Evolutionary conservation across 2,329 filamentous ascomycete genomes (phyloP), one percentile per base, ranked within the genome.

Genomic region (Penicillium sp.): DNA sequence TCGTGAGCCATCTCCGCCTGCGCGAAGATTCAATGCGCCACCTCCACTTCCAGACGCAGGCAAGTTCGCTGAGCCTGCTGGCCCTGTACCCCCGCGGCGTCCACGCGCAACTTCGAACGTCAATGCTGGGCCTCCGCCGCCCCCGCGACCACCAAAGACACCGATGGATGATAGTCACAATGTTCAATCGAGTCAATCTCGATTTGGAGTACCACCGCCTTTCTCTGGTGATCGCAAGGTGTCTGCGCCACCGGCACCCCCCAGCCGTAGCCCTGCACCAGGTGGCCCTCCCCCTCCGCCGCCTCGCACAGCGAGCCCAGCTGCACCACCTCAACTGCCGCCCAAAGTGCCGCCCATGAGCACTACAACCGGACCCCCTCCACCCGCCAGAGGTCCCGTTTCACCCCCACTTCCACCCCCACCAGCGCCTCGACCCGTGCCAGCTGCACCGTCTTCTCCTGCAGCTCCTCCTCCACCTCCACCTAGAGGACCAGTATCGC

Each of bases 31-130:
- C 72, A 79, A 83, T 57, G 91, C 88, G 8, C 93, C 93, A 40
- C 93, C 93, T 31, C 87, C 91, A 2, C 72, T 97, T 52, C 82
- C 88, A 48, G 90, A 95, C 67, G 93, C 93, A 51, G 93, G 93
- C 33, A 95, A 88, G 69, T 93, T 82, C 64, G 88, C 85, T 3
- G 77, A 83, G 54, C 68, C 74, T 28, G 72, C 75, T 49, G 69
- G 67, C 22, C 75, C 70, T 51, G 58, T 74, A 19, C 70, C 69
- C 48, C 64, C 78, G 67, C 59, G 74, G 63, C 68, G 76, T 62
- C 66, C 72, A 51, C 66, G 76, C 57, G 77, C 78, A 53, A 65
- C 70, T 15, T 79, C 77, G 9, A 70, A 69, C 32, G 65, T 73
- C 58, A 63, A 69, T 43, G 75, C 81, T 28, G 83, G 79, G 1